Evolutionary conservation across 257 asterid genomes (phyloP), one percentile per base, ranked within the genome.

Genomic region (Nicotiana attenuata): DNA sequence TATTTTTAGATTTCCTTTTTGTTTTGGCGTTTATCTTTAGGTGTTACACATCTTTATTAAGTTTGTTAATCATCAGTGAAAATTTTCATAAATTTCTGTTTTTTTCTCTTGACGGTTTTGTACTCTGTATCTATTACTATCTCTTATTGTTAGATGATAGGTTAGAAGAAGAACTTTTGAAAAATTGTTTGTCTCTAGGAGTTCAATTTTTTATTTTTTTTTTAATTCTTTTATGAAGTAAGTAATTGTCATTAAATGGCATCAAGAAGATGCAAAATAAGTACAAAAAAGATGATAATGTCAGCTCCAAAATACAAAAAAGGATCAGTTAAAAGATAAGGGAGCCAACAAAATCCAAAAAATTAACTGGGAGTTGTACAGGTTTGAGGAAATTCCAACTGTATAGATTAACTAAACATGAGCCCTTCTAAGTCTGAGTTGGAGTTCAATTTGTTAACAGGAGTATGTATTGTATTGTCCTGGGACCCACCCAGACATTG

Each of bases 401-500:
- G 28, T 26, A 26, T 26, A 26, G 28, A 26, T 26, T 26, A 26
- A 26, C 28, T 26, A 26, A 26, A 26, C 28, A 26, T 26, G 28
- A 26, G 28, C 28, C 28, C 28, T 26, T 26, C 28, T 0, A 26
- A 26, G 28, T 26, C 28, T 26, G 28, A 26, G 28, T 26, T 26
- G 28, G 28, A 26, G 2, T 67, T 67, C 52, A 33, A 28, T 20
- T 71, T 14, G 26, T 15, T 75, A 75, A 75, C 26, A 50, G 63
- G 80, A 50, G 80, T 7, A 16, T 75, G 80, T 35, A 68, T 20
- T 50, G 24, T 41, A 41, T 41, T 41, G 50, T 71, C 38, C 64
- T 53, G 76, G 77, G 47, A 31, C 61, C 77, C 76, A 65, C 77
- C 78, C 85, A 81, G 85, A 67, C 61, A 13, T 79, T 83, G 35